Evolutionary conservation across 2,329 filamentous ascomycete genomes (phyloP).

Genomic region (Aureobasidium sp.): DNA sequence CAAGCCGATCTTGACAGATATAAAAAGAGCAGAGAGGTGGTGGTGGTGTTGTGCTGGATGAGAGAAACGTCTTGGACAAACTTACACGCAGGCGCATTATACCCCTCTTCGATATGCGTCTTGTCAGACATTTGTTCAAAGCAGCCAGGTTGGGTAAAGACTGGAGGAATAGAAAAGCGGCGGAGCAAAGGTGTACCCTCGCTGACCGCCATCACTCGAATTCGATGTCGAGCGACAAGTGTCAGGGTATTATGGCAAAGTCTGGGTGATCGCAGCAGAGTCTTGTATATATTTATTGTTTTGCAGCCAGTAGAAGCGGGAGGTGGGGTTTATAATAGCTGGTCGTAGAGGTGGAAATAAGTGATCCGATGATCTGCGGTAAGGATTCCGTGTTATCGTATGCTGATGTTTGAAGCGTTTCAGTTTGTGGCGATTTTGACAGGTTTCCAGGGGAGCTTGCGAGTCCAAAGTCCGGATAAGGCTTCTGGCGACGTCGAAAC

Average conservation of each 20-base stretch:
- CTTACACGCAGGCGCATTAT: constrained; percentile 14
- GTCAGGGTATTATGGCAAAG: background rate
- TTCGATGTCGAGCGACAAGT: background rate
- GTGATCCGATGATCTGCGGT: background rate
- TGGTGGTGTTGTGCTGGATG: no score
- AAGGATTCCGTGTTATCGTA: background rate
- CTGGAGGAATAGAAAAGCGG: constrained; percentile 10
- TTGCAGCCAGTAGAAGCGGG: background rate
- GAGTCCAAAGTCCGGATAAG: background rate
- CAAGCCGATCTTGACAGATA: no score
- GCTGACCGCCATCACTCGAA: background rate
- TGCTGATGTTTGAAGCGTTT: background rate
- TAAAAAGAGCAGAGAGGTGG: background rate
- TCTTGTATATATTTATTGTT: background rate
- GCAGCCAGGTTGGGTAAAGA: constrained; percentile 17
- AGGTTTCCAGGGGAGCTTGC: background rate
- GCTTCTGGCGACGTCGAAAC: background rate
- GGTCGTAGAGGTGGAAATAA: background rate
- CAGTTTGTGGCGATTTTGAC: constrained; percentile 2
- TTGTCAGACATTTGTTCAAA: constrained; percentile 19
- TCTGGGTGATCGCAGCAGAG: background rate
- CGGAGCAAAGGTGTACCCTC: constrained; percentile 13
- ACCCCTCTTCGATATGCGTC: background rate
- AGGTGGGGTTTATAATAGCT: background rate
- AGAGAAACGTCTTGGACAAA: no score